These are phyloP conservation scores for Quercus phellos DNA, from an alignment of 331 rosid species.

Conservation along the genomic window DNA sequence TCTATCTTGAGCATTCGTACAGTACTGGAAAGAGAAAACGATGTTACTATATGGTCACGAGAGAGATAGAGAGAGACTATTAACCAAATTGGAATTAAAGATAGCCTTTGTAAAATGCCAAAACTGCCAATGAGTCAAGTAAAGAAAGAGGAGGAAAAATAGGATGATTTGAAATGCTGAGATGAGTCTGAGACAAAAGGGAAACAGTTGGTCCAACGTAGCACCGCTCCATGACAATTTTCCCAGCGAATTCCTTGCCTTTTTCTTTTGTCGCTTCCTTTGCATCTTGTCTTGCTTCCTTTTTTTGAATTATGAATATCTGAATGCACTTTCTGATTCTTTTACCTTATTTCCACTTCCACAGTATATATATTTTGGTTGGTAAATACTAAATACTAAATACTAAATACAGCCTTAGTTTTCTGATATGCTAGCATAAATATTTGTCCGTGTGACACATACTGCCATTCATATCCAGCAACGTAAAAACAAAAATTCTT, in stretches of 20 bases:
- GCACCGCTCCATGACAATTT: not conserved
- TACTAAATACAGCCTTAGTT: too few relatives aligned
- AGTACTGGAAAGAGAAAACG: slow-evolving; percentile 24
- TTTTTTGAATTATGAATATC: not conserved
- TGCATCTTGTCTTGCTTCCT: not conserved
- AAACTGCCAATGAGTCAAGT: slow-evolving; percentile 1
- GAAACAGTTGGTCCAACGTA: not conserved
- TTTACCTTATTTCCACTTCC: too few relatives aligned
- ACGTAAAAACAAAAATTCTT: too few relatives aligned
- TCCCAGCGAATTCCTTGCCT: not conserved
- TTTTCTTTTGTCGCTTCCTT: not conserved
- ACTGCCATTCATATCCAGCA: too few relatives aligned
- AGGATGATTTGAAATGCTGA: slow-evolving; percentile 29
- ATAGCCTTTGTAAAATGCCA: slow-evolving; percentile 3
- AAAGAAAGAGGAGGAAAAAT: not conserved
- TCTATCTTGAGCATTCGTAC: slow-evolving; percentile 11
- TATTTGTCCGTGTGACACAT: too few relatives aligned
- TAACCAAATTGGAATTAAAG: slow-evolving; percentile 16
- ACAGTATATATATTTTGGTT: too few relatives aligned
- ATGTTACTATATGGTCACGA: slow-evolving; percentile 19
- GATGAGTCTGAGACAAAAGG: not conserved
- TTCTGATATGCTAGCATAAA: too few relatives aligned
- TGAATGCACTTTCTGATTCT: too few relatives aligned
- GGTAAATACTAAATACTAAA: too few relatives aligned
- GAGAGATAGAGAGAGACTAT: slow-evolving; percentile 8